These are phyloP conservation scores for Suillus sp. DNA, from an alignment of 768 basidiomycete species.

Conservation along the genomic window DNA sequence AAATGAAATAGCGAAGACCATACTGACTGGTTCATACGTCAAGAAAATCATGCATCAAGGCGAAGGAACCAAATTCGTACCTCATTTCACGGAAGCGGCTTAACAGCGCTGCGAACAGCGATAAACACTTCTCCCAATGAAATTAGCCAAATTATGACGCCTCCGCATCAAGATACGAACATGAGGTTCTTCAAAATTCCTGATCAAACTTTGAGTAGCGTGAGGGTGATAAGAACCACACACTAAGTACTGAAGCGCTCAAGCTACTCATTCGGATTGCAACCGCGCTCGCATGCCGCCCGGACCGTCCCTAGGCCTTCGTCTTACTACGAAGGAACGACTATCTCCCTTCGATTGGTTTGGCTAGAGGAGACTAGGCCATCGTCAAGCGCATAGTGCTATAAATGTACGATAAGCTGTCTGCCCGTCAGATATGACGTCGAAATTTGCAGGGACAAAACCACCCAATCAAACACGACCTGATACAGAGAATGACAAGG, in stretches of 20 bases:
- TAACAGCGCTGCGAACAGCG: constrained; percentile 2
- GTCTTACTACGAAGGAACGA: neutral
- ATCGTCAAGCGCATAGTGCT: neutral
- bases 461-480: neutral
- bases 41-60: constrained; percentile 2
- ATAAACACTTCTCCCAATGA: constrained; percentile 3
- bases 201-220: constrained; percentile 5
- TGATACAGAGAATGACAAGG: neutral
- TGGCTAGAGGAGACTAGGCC: neutral
- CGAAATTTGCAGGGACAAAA: constrained; percentile 2
- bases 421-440: neutral
- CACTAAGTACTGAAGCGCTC: constrained; percentile 1
- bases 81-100: constrained; percentile 1
- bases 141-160: neutral
- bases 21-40: constrained; percentile 2
- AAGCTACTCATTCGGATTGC: constrained; percentile 6
- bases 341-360: neutral
- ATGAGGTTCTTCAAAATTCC: constrained; percentile 1
- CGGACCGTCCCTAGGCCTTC: neutral
- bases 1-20: neutral
- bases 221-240: constrained; percentile 7
- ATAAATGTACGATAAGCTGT: constrained; percentile 6
- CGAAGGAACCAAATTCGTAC: neutral
- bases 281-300: constrained; percentile 1
- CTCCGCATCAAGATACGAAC: neutral